Base-by-base conservation (phyloP, 768 basidiomycete species). In the Rossbeevera mucosa region DNA sequence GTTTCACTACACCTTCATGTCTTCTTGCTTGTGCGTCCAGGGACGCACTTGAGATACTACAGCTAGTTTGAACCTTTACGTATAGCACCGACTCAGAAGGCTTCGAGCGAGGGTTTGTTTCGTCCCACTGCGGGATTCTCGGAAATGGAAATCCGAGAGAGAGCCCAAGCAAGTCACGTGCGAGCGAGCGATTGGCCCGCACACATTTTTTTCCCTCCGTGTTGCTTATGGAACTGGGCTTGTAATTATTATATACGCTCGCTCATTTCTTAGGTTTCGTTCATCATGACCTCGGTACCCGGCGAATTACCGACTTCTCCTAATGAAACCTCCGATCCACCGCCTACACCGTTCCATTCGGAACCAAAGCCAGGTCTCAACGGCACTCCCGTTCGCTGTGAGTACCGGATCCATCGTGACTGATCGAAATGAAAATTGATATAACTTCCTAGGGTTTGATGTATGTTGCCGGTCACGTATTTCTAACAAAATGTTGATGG, bases 301-400 rank as follows among this genome's bases (percentile, higher is more conserved):
- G n/a, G n/a, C n/a, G 64, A 57, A 9, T 70, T 71, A 9, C 69
- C 69, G 5, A 62, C 66, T 24, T 76, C 76, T 8, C 74, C 80
- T 7, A 72, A 69, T 24, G 88, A 88, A 51, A 86, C 88, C 22
- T 85, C 84, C 7, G 88, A 88, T 62, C 53, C 54, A 24, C 51
- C 77, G 2, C 61, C 77, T 50, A 80, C 76, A 56, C 68, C 69
- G 33, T 68, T 74, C 42, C 80, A 83, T 55, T 71, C 74, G 51
- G 85, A 87, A 59, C 86, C 86, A n/a, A 76, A 72, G 48, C 88
- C 88, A 49, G 89, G 89, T 30, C 54, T 91, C 22, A 71, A 85
- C 67, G 89, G 89, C 22, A 71, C 76, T 29, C 89, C 90, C 40
- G 88, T 92, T 52, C 79, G 87, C 60, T 92, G 90, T 91, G 73